These are phyloP conservation scores for Suhomyces emberorum DNA, from an alignment of 805 yeast species.

Conservation along the genomic window DNA sequence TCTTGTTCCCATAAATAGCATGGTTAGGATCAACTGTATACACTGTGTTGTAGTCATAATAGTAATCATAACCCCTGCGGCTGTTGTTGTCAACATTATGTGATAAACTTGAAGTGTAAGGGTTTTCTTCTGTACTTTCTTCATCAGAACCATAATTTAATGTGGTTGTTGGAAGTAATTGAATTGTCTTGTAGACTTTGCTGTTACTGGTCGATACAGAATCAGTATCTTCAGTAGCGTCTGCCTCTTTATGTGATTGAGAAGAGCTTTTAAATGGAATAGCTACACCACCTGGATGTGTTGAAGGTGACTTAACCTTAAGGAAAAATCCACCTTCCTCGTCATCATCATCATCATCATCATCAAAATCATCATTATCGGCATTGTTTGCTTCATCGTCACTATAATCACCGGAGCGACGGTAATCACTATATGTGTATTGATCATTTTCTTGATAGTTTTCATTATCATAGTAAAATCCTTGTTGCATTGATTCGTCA, in stretches of 20 bases:
- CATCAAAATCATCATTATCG: conserved; percentile 16
- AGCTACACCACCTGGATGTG: conserved; percentile 21
- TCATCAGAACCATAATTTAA: conserved; percentile 72
- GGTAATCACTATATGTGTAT: conserved; percentile 5
- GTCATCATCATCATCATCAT: conserved; percentile 47
- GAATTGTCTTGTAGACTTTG: conserved; percentile 54
- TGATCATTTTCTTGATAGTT: conserved; percentile 17
- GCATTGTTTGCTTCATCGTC: conserved; percentile 6
- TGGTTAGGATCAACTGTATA: conserved; percentile 52
- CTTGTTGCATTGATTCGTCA: conserved; percentile 16
- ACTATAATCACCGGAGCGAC: not conserved
- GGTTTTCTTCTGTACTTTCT: conserved; percentile 57
- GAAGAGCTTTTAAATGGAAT: conserved; percentile 5
- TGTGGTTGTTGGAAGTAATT: conserved; percentile 80
- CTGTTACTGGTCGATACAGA: conserved; percentile 29
- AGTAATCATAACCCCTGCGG: conserved; percentile 69
- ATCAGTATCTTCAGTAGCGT: conserved; percentile 23
- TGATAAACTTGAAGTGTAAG: conserved; percentile 53
- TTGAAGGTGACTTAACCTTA: conserved; percentile 46
- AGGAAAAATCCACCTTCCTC: conserved; percentile 71
- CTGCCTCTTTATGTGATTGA: conserved; percentile 5
- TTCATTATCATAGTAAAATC: conserved; percentile 12
- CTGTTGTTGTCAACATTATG: conserved; percentile 66
- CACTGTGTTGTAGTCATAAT: conserved; percentile 78
- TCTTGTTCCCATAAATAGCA: conserved; percentile 30